Percentiles rank a stretch among this genome's conserved stretches.
Evolutionary conservation across 1,139 yeast genomes (phyloP).

Genomic region (Debaryomyces singareniensis): DNA sequence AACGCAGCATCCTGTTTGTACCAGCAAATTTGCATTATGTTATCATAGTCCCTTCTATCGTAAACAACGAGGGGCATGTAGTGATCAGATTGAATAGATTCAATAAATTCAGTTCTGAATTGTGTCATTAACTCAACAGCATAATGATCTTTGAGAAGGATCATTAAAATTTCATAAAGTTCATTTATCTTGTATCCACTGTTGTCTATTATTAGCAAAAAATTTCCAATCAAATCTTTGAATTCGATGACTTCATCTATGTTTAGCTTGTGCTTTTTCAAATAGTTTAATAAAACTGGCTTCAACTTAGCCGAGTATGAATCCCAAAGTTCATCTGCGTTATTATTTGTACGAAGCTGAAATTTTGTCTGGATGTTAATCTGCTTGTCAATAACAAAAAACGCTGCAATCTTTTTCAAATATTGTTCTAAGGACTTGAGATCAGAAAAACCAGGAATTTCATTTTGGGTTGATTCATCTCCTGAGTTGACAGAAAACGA

Average conservation of each 20-base stretch:
- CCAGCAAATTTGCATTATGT: constrained; percentile 64
- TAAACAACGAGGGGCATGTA: constrained; percentile 80
- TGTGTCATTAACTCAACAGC: constrained; percentile 49
- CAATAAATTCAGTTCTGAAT: constrained; percentile 57
- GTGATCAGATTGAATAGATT: constrained; percentile 69
- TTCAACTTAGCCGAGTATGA: constrained; percentile 54
- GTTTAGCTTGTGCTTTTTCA: constrained; percentile 22
- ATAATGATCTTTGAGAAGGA: constrained; percentile 53
- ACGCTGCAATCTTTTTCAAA: constrained; percentile 64
- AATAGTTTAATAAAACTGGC: constrained; percentile 43
- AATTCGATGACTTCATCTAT: constrained; percentile 29
- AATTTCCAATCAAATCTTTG: constrained; percentile 61
- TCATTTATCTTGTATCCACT: constrained; percentile 56
- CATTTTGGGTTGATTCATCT: constrained; percentile 4
- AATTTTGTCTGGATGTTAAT: constrained; percentile 53
- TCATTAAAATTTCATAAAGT: constrained; percentile 57
- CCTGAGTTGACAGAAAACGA: constrained; percentile 24
- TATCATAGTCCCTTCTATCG: constrained; percentile 53
- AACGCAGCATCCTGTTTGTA: constrained; percentile 49
- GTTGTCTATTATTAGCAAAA: constrained; percentile 72
- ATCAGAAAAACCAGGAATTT: constrained; percentile 10
- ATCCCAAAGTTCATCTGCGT: constrained; percentile 75
- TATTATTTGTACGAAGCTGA: constrained; percentile 46
- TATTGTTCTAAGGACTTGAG: constrained; percentile 39
- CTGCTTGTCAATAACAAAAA: constrained; percentile 69